Evolutionary conservation across 179 eudicot genomes (phyloP).

Genomic region (Beta macrorhiza): DNA sequence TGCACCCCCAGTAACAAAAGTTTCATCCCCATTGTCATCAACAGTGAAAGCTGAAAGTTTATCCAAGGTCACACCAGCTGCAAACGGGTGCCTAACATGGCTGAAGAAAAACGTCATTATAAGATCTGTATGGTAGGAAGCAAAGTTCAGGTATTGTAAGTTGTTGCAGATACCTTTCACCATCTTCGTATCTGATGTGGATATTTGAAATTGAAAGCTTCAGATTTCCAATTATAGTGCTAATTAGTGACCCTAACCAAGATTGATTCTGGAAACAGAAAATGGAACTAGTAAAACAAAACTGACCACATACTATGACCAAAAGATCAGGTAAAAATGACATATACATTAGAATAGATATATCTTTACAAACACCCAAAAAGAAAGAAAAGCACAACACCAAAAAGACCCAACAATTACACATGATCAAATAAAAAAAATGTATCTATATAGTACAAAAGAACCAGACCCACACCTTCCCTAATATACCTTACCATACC

Average conservation of each 20-base stretch:
- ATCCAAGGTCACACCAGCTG: conserved; percentile 88
- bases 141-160: conserved; percentile 1
- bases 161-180: conserved; percentile 66
- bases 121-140: conserved; percentile 19
- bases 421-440: not conserved
- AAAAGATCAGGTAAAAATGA: conserved; percentile 10
- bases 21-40: conserved; percentile 83
- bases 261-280: conserved; percentile 65
- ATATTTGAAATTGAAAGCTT: conserved; percentile 94
- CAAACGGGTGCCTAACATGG: conserved; percentile 90
- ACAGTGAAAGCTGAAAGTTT: conserved; percentile 90
- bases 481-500: too few relatives aligned
- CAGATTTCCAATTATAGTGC: conserved; percentile 91
- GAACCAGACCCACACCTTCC: not conserved
- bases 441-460: not conserved
- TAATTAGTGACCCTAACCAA: conserved; percentile 91
- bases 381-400: not conserved
- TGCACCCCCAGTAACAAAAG: conserved; percentile 91
- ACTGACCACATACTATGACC: not conserved
- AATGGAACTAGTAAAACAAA: conserved; percentile 18
- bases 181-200: conserved; percentile 97
- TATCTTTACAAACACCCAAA: not conserved
- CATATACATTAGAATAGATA: not conserved
- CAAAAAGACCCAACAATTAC: not conserved
- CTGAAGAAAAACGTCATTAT: conserved; percentile 44